These are phyloP conservation scores for Glycyrrhiza uralensis DNA, from an alignment of 306 rosid genomes.

Conservation along the genomic window DNA sequence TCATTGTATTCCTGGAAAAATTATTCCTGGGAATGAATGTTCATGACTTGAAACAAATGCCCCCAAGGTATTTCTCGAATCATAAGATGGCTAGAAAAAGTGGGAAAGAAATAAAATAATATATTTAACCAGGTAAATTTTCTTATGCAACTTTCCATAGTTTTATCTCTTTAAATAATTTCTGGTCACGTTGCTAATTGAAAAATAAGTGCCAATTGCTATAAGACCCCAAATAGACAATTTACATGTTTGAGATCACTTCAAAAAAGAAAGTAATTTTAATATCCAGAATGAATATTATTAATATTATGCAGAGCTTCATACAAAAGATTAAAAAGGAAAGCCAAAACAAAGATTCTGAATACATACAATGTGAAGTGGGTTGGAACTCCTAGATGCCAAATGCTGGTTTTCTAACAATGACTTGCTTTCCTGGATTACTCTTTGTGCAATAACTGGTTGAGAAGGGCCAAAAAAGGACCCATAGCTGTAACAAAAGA, in stretches of 20 bases:
- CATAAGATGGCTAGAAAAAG: background rate
- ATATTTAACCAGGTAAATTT: background rate
- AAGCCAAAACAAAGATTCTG: constrained; percentile 1
- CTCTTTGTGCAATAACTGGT: constrained; percentile 78
- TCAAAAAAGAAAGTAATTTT: background rate
- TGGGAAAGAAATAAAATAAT: background rate
- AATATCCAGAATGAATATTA: background rate
- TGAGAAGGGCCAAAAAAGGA: constrained; percentile 88
- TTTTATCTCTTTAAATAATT: background rate
- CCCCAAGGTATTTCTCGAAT: background rate
- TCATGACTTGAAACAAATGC: background rate
- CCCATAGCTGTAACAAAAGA: constrained; percentile 62
- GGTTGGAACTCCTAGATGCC: constrained; percentile 42
- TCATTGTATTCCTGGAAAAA: too few relatives aligned
- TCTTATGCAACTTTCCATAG: background rate
- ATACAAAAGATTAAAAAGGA: background rate
- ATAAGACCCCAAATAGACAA: background rate
- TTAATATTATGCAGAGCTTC: background rate
- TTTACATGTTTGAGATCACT: background rate
- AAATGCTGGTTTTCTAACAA: constrained; percentile 67
- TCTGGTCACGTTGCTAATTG: background rate
- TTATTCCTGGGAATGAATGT: too few relatives aligned
- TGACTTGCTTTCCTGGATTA: constrained; percentile 88
- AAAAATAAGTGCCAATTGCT: background rate
- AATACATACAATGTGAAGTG: constrained; percentile 48